Evolutionary conservation across 148 eudicot genomes (phyloP).

Genomic region (Silene conica): DNA sequence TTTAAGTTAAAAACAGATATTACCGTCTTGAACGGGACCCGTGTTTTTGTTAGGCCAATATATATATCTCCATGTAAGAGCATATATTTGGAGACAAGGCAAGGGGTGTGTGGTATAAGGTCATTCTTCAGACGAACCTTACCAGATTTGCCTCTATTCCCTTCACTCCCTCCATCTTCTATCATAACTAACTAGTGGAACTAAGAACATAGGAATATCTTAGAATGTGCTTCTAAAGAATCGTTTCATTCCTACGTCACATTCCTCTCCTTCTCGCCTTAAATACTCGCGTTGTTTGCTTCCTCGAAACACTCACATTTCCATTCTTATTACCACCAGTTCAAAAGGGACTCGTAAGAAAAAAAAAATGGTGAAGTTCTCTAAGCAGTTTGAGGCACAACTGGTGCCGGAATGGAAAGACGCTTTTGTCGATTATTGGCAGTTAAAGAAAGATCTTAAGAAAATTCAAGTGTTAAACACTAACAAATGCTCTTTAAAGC

Average conservation of each 20-base stretch:
- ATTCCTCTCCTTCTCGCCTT: conserved; percentile 32
- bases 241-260: conserved; percentile 33
- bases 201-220: conserved; percentile 47
- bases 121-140: conserved; percentile 37
- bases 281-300: conserved; percentile 38
- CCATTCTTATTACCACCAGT: not conserved
- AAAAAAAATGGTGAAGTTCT: conserved; percentile 60
- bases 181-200: conserved; percentile 36
- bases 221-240: conserved; percentile 59
- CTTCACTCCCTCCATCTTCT: conserved; percentile 11
- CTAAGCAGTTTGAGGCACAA: conserved; percentile 85
- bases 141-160: conserved; percentile 24
- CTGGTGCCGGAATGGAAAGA: conserved; percentile 96
- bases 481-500: conserved; percentile 25
- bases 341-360: not conserved
- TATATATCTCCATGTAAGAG: conserved; percentile 23
- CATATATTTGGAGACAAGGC: conserved; percentile 13
- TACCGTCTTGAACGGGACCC: not conserved
- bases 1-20: not conserved
- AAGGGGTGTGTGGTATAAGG: conserved; percentile 18
- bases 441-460: conserved; percentile 74
- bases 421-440: conserved; percentile 82
- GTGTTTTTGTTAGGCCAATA: conserved; percentile 2
- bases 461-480: conserved; percentile 42
- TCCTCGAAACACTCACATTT: conserved; percentile 39